Evolutionary conservation across 306 rosid genomes (phyloP).

Genomic region (apple (Malus domestica)): DNA sequence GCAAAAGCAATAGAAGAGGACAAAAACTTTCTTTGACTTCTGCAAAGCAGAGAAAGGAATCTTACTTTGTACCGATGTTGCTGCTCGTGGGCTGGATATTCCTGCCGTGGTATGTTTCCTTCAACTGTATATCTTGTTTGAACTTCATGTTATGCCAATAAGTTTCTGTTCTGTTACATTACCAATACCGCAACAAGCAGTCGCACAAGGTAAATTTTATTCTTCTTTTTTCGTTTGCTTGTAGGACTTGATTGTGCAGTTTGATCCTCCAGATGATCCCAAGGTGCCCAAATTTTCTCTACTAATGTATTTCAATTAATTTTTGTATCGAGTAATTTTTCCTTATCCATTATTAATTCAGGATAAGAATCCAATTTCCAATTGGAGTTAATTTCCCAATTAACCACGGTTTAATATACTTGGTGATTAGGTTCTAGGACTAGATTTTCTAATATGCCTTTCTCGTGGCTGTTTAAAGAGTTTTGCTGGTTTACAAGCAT

Average conservation of each 20-base stretch:
- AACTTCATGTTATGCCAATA: too few species aligned
- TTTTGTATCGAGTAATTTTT: neutral
- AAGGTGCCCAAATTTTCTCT: conserved; percentile 40
- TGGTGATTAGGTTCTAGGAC: too few species aligned
- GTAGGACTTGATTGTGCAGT: conserved; percentile 99
- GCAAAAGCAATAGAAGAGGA: conserved; percentile 81
- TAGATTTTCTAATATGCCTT: too few species aligned
- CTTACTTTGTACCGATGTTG: conserved; percentile 94
- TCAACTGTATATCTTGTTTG: too few species aligned
- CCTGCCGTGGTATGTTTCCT: conserved; percentile 61
- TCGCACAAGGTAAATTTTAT: neutral
- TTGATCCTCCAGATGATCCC: conserved; percentile 97
- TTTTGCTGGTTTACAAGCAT: too few species aligned
- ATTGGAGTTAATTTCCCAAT: too few species aligned
- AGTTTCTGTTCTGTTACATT: neutral
- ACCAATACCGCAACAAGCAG: neutral
- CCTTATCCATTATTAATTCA: conserved; percentile 4
- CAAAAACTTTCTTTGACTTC: conserved; percentile 62
- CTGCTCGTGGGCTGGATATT: conserved; percentile 93
- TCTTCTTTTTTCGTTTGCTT: conserved; percentile 11
- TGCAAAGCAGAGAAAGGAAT: conserved; percentile 87
- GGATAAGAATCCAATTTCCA: too few species aligned
- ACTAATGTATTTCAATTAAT: neutral
- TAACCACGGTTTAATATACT: too few species aligned
- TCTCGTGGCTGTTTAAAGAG: too few species aligned